Conservation (phyloP, 305 asterid genomes). For the Plantago coronopus region DNA sequence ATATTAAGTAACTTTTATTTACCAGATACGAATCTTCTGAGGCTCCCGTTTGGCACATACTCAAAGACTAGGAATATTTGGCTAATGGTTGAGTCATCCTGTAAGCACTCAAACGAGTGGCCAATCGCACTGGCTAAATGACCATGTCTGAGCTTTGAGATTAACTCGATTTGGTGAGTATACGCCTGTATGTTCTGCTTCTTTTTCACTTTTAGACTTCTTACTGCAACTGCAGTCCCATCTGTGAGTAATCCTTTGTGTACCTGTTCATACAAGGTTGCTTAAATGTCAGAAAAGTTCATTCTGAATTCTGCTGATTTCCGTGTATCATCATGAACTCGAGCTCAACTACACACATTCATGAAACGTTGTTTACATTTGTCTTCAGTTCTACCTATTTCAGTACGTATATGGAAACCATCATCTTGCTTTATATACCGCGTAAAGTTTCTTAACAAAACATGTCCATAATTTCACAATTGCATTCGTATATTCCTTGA, state of each 20-base stretch:
- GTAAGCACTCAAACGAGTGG: constrained; percentile 71
- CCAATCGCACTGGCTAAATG: constrained; percentile 78
- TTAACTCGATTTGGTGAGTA: constrained; percentile 68
- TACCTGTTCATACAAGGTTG: constrained; percentile 33
- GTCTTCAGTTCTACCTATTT: too few species aligned
- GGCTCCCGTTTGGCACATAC: constrained; percentile 57
- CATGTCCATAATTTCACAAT: too few species aligned
- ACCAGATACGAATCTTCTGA: constrained; percentile 65
- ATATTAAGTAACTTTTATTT: background rate
- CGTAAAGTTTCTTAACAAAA: too few species aligned
- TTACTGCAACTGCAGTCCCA: constrained; percentile 58
- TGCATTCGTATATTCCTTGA: too few species aligned
- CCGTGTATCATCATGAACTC: background rate
- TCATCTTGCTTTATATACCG: too few species aligned
- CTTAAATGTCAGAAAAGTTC: background rate
- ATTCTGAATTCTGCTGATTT: background rate
- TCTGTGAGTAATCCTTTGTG: constrained; percentile 69
- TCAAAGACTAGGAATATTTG: constrained; percentile 58
- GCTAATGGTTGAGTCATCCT: constrained; percentile 54
- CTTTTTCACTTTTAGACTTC: constrained; percentile 55
- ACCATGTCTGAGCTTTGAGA: constrained; percentile 62
- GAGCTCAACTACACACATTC: too few species aligned
- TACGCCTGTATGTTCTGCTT: constrained; percentile 47
- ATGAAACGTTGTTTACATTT: too few species aligned
- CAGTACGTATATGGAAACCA: too few species aligned